phyloP scores from a whole-genome alignment of 805 yeast genomes.

The Brettanomyces sp. region DNA sequence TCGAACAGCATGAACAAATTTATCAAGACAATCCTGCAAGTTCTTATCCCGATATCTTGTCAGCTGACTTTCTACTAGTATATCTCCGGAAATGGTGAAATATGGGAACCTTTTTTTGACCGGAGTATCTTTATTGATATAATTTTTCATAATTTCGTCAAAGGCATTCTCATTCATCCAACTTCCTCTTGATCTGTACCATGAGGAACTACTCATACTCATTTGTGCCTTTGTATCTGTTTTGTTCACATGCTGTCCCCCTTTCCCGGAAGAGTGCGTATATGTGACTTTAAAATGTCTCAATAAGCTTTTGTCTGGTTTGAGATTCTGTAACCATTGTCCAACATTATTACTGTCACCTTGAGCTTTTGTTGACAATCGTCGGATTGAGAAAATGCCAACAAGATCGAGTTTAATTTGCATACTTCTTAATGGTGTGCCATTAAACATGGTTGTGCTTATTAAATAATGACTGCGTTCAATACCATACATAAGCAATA shows the following conservation, averaged over 20 bases:
- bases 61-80: constrained; percentile 15
- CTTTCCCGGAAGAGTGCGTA: constrained; percentile 48
- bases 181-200: constrained; percentile 28
- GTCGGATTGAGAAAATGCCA: too few relatives aligned
- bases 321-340: neutral
- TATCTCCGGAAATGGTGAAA: constrained; percentile 20
- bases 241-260: constrained; percentile 55
- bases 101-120: constrained; percentile 14
- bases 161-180: constrained; percentile 34
- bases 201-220: constrained; percentile 25
- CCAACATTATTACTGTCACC: neutral
- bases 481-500: too few relatives aligned
- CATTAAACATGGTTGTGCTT: too few relatives aligned
- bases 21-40: constrained; percentile 35
- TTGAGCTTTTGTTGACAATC: too few relatives aligned
- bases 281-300: constrained; percentile 28
- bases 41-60: constrained; percentile 37
- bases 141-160: constrained; percentile 23
- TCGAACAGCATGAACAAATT: constrained; percentile 34
- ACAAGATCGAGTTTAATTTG: neutral
- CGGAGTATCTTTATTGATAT: constrained; percentile 10
- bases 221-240: constrained; percentile 39
- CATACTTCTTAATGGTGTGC: neutral
- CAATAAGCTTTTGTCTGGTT: constrained; percentile 3
- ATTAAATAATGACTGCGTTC: too few relatives aligned